Conservation (phyloP, 352 stramenopile species). For the Phytophthora aleatoria region DNA sequence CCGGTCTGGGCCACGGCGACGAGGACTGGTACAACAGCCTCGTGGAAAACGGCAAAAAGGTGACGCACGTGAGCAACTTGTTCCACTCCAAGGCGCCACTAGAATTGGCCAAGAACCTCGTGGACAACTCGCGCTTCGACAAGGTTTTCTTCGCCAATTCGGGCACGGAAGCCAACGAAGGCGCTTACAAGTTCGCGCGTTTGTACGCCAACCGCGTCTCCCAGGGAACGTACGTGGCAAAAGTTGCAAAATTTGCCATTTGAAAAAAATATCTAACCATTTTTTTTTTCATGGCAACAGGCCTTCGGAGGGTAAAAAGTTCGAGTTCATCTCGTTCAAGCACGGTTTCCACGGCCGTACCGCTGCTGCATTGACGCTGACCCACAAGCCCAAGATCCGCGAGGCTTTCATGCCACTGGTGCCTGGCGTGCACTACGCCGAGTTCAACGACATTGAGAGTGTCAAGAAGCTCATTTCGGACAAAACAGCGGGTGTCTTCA, state of each 20-base stretch:
- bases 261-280: not conserved
- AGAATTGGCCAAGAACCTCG: constrained; percentile 93
- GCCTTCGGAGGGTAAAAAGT: constrained; percentile 75
- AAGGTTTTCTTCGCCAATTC: constrained; percentile 99
- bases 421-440: constrained; percentile 70
- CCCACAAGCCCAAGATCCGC: constrained; percentile 90
- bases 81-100: constrained; percentile 96
- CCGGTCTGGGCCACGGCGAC: constrained; percentile 90
- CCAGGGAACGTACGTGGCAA: constrained; percentile 64
- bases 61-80: constrained; percentile 97
- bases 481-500: constrained; percentile 77
- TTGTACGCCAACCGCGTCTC: constrained; percentile 71
- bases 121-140: constrained; percentile 95
- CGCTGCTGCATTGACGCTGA: constrained; percentile 74
- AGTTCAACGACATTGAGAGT: constrained; percentile 87
- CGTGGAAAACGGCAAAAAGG: constrained; percentile 63
- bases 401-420: constrained; percentile 85
- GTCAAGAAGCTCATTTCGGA: constrained; percentile 77
- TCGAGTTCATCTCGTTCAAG: constrained; percentile 89
- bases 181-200: constrained; percentile 87
- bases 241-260: constrained; percentile 6
- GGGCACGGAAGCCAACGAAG: constrained; percentile 91
- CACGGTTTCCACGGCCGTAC: constrained; percentile 87
- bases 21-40: constrained; percentile 79
- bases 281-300: constrained; percentile 34